Percentiles rank a stretch among this genome's conserved stretches.
Conservation (phyloP, 164 flowering plant genomes). For the Piper betle region DNA sequence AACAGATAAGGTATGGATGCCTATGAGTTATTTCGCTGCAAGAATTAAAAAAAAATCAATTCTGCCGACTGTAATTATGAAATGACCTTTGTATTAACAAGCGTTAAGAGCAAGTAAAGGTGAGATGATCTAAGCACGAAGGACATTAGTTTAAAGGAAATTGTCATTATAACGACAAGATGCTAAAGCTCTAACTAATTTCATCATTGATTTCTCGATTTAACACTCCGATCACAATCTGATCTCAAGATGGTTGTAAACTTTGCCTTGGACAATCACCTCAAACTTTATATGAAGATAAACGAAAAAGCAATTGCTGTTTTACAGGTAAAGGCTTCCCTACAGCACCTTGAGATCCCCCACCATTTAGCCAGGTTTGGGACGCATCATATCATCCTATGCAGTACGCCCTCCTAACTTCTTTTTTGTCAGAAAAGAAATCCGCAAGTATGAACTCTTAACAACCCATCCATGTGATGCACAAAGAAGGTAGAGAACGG, state of each 20-base stretch:
- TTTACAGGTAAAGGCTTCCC: not conserved
- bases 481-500: too few species aligned
- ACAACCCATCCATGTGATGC: too few species aligned
- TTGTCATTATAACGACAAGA: too few species aligned
- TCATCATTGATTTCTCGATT: not conserved
- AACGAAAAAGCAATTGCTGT: not conserved
- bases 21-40: too few species aligned
- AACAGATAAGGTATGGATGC: too few species aligned
- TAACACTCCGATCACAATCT: not conserved
- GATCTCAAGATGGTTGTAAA: not conserved
- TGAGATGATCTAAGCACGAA: too few species aligned
- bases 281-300: not conserved
- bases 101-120: too few species aligned
- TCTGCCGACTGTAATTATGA: too few species aligned
- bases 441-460: too few species aligned
- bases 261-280: not conserved
- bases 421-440: not conserved
- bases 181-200: not conserved
- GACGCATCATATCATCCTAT: not conserved
- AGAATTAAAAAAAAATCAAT: too few species aligned
- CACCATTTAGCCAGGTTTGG: not conserved
- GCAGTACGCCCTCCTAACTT: not conserved
- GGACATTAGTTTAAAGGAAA: too few species aligned
- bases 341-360: not conserved
- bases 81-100: too few species aligned